phyloP scores from a whole-genome alignment of 164 flowering plant species.

The Macadamia integrifolia region DNA sequence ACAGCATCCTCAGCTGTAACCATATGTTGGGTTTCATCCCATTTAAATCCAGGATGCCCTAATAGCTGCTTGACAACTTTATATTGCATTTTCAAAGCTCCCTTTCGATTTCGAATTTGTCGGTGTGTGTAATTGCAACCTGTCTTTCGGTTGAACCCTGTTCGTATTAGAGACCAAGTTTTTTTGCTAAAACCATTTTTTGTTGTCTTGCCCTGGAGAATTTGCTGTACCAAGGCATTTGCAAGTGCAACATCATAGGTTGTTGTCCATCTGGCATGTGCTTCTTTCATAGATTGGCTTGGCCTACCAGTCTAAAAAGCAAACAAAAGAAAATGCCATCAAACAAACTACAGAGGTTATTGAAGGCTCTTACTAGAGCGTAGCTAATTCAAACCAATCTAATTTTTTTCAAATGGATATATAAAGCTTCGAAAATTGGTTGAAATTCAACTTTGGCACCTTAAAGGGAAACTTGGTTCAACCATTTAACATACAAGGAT shows the following conservation, averaged over 20 bases:
- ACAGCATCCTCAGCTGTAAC: conserved; percentile 1
- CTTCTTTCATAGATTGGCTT: no score
- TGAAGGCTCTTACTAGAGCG: no score
- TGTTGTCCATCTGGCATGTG: no score
- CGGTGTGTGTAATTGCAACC: neutral
- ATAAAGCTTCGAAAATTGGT: no score
- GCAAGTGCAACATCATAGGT: neutral
- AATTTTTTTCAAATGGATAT: no score
- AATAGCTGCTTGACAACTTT: neutral
- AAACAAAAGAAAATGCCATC: no score
- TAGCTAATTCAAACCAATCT: no score
- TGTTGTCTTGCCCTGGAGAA: neutral
- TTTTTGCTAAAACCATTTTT: conserved; percentile 1
- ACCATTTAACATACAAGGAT: no score
- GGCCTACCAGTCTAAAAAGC: no score
- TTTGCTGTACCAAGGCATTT: neutral
- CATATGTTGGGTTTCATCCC: neutral
- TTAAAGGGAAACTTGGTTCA: no score
- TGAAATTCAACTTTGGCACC: no score
- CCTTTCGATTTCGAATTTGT: neutral
- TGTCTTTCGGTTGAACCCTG: neutral
- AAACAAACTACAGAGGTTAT: no score
- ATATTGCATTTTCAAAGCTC: neutral
- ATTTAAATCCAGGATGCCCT: neutral
- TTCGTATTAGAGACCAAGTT: neutral